Conservation (phyloP, 2,329 filamentous ascomycete genomes). For the Cryphonectria nitschkei region DNA sequence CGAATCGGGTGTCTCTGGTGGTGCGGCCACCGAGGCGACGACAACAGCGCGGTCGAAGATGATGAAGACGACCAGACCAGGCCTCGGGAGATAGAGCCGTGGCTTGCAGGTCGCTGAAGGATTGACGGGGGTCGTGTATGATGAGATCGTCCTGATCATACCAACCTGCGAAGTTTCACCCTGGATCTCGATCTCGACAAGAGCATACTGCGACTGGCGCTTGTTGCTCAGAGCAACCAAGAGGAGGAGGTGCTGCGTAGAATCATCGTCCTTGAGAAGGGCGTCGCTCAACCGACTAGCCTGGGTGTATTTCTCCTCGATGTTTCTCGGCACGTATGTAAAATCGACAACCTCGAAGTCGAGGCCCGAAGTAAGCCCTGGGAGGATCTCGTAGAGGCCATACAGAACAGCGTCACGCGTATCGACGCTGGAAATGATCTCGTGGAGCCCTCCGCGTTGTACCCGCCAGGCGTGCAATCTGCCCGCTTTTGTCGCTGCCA, state of each 20-base stretch:
- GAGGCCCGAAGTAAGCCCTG: slow-evolving; percentile 54
- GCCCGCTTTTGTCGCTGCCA: slow-evolving; percentile 78
- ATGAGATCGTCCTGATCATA: slow-evolving; percentile 69
- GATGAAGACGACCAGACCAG: slow-evolving; percentile 79
- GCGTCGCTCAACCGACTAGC: slow-evolving; percentile 56
- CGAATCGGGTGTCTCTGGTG: slow-evolving; percentile 72
- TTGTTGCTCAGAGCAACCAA: slow-evolving; percentile 61
- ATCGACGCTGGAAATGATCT: slow-evolving; percentile 73
- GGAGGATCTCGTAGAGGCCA: slow-evolving; percentile 61
- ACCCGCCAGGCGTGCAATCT: slow-evolving; percentile 85
- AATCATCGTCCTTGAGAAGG: slow-evolving; percentile 53
- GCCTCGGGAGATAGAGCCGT: slow-evolving; percentile 75
- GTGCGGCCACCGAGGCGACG: slow-evolving; percentile 71
- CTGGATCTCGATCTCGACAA: slow-evolving; percentile 72
- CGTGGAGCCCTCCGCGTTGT: slow-evolving; percentile 83
- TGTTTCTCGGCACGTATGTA: slow-evolving; percentile 63
- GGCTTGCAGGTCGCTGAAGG: slow-evolving; percentile 53
- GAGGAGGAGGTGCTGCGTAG: slow-evolving; percentile 62
- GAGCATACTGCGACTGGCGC: slow-evolving; percentile 65
- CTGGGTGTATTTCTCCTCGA: slow-evolving; percentile 54
- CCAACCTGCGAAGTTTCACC: slow-evolving; percentile 59
- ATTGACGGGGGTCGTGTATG: slow-evolving; percentile 61
- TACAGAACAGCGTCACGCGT: slow-evolving; percentile 65
- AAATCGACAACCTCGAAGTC: slow-evolving; percentile 81
- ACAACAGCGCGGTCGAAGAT: slow-evolving; percentile 80